Base-by-base conservation (phyloP, 2,329 filamentous ascomycete genomes). In the Aureobasidium zeae region DNA sequence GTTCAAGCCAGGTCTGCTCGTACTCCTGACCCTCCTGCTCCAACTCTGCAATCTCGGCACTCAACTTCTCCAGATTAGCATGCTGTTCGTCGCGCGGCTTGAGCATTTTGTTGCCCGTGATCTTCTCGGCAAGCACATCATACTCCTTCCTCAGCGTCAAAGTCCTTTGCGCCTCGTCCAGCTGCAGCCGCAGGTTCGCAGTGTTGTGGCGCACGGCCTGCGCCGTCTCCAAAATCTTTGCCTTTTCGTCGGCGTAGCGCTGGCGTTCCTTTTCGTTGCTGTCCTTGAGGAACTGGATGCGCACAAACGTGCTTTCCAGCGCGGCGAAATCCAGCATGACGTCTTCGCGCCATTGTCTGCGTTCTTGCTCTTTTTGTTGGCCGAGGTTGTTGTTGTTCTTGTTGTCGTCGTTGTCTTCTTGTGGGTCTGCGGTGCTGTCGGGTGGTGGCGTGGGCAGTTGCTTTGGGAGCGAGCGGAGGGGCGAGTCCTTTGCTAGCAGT, bases 1-100 rank as follows among this genome's bases (percentile, higher is more conserved):
- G 74, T 63, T 94, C 87, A 30, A 76, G 71, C 88, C 88, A 95
- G 0, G 86, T 91, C 51, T 73, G 75, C 36, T 78, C 82, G 60
- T 93, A 93, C 26, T 83, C 80, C 57, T 77, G 75, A 56, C 85
- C 86, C 68, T 96, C 87, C 51, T 78, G 77, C 66, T 93, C 81
- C 48, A 96, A 69, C 59, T 94, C 86, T 29, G 78, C 76, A 62
- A 93, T 95, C 66, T 96, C 89, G 31, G 85, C 80, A 58, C 88
- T 81, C 24, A 95, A 71, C 65, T 93, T 94, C 50, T 75, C 76
- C 44, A 95, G 71, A 55, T 84, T 83, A 12, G 76, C 71, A 46
- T 77, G 70, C 61, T 94, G 86, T 56, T 95, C 88, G 49, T 86
- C 83, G n/a, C 89, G 74, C 29, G 86, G 79, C 49, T 83, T 79